phyloP scores from a whole-genome alignment of 2,329 filamentous ascomycete genomes.

The Colletotrichum sp. region DNA sequence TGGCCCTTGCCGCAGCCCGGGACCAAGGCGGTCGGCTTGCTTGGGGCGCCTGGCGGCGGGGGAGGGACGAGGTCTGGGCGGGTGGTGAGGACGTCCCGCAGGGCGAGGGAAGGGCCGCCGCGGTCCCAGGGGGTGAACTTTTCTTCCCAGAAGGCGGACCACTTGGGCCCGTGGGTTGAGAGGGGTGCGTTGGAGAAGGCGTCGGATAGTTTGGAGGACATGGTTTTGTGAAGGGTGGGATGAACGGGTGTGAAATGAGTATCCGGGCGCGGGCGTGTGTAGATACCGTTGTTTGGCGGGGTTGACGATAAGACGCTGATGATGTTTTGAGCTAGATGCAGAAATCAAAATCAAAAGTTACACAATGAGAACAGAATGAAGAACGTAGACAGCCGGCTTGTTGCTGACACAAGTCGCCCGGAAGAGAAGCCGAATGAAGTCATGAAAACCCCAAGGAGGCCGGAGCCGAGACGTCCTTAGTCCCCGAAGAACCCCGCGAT shows the following conservation, averaged over 20 bases:
- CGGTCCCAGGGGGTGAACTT: slow-evolving; percentile 61
- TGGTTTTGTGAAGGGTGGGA: slow-evolving; percentile 12
- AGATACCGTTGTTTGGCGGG: not conserved
- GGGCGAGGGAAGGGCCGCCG: slow-evolving; percentile 55
- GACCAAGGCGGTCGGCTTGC: slow-evolving; percentile 61
- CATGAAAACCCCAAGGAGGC: not conserved
- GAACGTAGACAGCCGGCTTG: not conserved
- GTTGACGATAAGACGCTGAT: not conserved
- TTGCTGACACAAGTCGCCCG: not conserved
- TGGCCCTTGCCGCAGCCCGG: slow-evolving; percentile 85
- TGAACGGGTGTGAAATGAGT: not conserved
- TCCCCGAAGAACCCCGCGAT: slow-evolving; percentile 2
- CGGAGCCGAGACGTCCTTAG: not conserved
- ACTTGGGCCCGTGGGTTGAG: slow-evolving; percentile 40
- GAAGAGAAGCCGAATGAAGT: not conserved
- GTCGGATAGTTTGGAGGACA: slow-evolving; percentile 30
- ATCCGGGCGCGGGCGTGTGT: not conserved
- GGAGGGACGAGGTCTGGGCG: slow-evolving; percentile 46
- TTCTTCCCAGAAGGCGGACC: slow-evolving; percentile 55
- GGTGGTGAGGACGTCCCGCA: slow-evolving; percentile 56
- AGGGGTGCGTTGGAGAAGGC: slow-evolving; percentile 39
- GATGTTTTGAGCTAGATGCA: not conserved
- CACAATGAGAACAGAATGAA: not conserved
- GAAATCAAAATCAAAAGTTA: not conserved
- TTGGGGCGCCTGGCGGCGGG: not conserved